Base-by-base conservation (phyloP, 768 basidiomycete genomes). In the Termitomyces sp. region DNA sequence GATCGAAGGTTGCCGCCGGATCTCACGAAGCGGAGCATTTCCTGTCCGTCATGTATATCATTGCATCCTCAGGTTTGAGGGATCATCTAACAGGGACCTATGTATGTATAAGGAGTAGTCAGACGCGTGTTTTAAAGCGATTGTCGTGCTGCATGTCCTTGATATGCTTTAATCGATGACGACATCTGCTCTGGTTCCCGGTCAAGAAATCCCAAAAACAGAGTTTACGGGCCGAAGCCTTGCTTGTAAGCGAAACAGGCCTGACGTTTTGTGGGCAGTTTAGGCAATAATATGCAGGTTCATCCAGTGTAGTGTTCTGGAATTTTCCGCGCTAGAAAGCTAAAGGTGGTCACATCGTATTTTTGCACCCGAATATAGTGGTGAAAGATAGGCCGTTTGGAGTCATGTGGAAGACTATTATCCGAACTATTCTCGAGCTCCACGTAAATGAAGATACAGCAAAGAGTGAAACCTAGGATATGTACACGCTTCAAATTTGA, bases 1-100 rank as follows among this genome's bases (percentile, higher is more conserved):
- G 29, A 29, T 18, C 38, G 18, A 51, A 43, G 23, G n/a, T 48
- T 59, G 54, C 57, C 57, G 57, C 57, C 57, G 57, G 57, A 59
- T 55, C 54, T 52, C 50, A 52, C 51, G 54, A 54, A 59, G 42
- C 33, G 5, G 9, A 13, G 15, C 35, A 53, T 35, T 38, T 33
- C 25, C 16, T 18, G 20, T 44, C 22, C 29, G 15, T 32, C 38
- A 50, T 38, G 25, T n/a, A 29, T 29, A 29, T 9, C 29, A n/a
- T 49, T 23, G 49, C 6, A 25, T n/a, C 27, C 23, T 23, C 12
- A 13, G 15, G 38, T 50, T 25, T 31, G 10, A 25, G 33, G 31
- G 39, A 41, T 16, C 18, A 27, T 31, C 9, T 29, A 20, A 29
- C 36, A 40, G 38, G 38, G 25, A 31, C 36, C 22, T 16, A 18